phyloP scores from a whole-genome alignment of 2,329 filamentous ascomycete genomes.

The Fusarium secorum region DNA sequence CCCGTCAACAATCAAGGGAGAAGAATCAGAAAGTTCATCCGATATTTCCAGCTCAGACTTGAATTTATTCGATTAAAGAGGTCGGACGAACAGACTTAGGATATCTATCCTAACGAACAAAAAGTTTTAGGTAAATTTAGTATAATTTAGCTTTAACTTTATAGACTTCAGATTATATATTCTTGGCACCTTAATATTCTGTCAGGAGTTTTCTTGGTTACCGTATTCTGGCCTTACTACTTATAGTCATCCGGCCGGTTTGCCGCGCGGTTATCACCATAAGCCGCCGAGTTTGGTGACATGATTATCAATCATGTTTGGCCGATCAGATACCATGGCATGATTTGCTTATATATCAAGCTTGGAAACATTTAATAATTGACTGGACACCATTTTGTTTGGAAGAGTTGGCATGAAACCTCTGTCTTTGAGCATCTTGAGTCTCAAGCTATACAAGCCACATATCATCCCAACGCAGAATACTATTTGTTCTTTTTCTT shows the following conservation, averaged over 20 bases:
- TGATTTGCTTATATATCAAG: not conserved
- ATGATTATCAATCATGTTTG: conserved; percentile 11
- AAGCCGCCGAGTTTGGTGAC: not conserved
- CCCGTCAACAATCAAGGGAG: not conserved
- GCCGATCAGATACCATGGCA: not conserved
- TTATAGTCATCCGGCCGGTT: not conserved
- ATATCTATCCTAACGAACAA: not conserved
- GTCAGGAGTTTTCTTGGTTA: not conserved
- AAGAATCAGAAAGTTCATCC: not conserved
- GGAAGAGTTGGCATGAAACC: not conserved
- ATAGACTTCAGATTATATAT: not conserved
- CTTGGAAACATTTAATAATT: fast-evolving
- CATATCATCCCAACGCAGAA: not conserved
- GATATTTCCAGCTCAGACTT: not conserved
- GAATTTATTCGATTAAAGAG: not conserved
- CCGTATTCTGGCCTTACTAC: not conserved
- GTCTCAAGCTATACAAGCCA: no score
- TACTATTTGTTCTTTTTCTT: no score
- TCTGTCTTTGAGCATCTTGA: no score
- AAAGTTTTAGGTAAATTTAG: not conserved
- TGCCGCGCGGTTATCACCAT: conserved; percentile 3
- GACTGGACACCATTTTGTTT: fast-evolving
- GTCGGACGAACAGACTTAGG: fast-evolving
- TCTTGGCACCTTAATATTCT: fast-evolving
- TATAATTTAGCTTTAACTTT: not conserved